These are phyloP conservation scores for Ogataea chonburiensis DNA, from an alignment of 805 yeast species.

Conservation along the genomic window DNA sequence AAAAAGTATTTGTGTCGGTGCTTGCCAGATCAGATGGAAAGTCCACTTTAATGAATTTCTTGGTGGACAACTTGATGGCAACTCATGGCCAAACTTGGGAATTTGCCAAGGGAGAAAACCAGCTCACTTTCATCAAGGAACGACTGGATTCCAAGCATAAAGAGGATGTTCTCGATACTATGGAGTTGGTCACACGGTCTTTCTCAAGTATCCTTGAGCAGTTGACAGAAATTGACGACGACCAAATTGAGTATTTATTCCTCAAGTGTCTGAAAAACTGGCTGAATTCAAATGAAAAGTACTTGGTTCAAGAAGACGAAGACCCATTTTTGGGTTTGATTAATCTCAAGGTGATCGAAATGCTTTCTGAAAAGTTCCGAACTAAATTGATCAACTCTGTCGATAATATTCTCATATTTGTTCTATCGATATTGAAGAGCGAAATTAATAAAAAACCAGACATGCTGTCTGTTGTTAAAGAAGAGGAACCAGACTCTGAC, in stretches of 20 bases:
- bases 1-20: constrained; percentile 38
- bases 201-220: constrained; percentile 19
- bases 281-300: constrained; percentile 37
- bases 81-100: constrained; percentile 39
- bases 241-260: constrained; percentile 46
- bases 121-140: constrained; percentile 28
- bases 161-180: constrained; percentile 36
- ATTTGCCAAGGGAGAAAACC: constrained; percentile 43
- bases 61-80: constrained; percentile 22
- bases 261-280: constrained; percentile 56
- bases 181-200: constrained; percentile 43
- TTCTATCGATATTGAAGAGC: constrained; percentile 40
- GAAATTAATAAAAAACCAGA: background rate
- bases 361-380: constrained; percentile 55
- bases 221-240: constrained; percentile 49
- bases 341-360: constrained; percentile 65
- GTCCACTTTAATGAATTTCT: constrained; percentile 10
- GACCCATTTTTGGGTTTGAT: constrained; percentile 56
- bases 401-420: constrained; percentile 51
- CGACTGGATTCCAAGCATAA: constrained; percentile 8
- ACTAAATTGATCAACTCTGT: constrained; percentile 57
- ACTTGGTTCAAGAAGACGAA: constrained; percentile 29
- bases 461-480: constrained; percentile 7
- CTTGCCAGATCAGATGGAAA: constrained; percentile 20
- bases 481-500: constrained; percentile 31